Percentiles rank a stretch among this genome's conserved stretches.
phyloP scores from a whole-genome alignment of 192 early-diverging fungal genomes.

The Umbelopsis ramanniana region DNA sequence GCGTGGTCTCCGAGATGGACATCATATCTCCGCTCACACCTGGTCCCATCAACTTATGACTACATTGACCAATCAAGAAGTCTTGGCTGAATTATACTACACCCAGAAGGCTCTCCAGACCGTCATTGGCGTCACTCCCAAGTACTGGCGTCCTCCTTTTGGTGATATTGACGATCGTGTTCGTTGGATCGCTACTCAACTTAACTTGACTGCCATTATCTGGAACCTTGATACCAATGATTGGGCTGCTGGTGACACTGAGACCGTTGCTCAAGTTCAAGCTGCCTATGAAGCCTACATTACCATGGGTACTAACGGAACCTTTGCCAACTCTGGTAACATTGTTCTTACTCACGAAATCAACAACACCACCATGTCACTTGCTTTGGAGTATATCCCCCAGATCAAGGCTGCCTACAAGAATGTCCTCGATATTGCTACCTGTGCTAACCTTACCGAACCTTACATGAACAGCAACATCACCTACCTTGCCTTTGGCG shows the following conservation, averaged over 20 bases:
- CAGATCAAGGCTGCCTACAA: slow-evolving; percentile 25
- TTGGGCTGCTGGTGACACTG: slow-evolving; percentile 28
- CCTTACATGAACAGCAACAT: slow-evolving; percentile 26
- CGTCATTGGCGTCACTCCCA: slow-evolving; percentile 49
- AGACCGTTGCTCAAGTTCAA: slow-evolving; percentile 13
- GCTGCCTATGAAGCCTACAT: slow-evolving; percentile 20
- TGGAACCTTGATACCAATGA: slow-evolving; percentile 59
- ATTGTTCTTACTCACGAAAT: slow-evolving; percentile 34
- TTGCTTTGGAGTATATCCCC: slow-evolving; percentile 23
- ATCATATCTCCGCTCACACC: slow-evolving; percentile 64
- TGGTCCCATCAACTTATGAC: slow-evolving; percentile 55
- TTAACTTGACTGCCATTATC: slow-evolving; percentile 51
- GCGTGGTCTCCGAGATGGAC: slow-evolving; percentile 52
- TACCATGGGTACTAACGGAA: slow-evolving; percentile 32
- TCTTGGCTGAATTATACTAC: slow-evolving; percentile 51
- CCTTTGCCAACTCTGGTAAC: slow-evolving; percentile 24
- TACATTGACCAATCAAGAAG: slow-evolving; percentile 42
- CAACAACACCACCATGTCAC: slow-evolving; percentile 29
- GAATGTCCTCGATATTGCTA: slow-evolving; percentile 30
- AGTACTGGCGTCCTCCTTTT: slow-evolving; percentile 61
- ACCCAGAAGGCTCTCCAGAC: slow-evolving; percentile 51
- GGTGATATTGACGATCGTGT: slow-evolving; percentile 64
- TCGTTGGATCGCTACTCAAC: slow-evolving; percentile 48
- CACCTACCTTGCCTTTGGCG: slow-evolving; percentile 13
- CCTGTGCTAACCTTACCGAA: slow-evolving; percentile 26